Percentiles rank a stretch among this genome's conserved stretches.
Conservation (phyloP, 345 rosid species). For the Boechera retrofracta region DNA sequence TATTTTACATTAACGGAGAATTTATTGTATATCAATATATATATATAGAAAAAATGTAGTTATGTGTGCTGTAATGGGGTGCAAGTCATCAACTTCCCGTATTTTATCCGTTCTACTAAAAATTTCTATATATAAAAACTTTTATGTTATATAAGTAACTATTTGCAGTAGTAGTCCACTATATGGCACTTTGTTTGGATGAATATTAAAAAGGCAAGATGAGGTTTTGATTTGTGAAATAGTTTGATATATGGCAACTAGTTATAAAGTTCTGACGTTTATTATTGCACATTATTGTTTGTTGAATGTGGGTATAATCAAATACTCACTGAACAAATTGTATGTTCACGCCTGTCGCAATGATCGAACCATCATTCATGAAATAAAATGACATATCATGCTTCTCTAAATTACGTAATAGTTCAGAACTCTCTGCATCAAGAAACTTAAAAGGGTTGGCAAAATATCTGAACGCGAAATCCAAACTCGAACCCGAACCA, state of each 20-base stretch:
- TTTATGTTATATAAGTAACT: background rate
- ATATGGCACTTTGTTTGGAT: too few relatives aligned
- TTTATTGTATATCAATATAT: background rate
- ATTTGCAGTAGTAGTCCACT: background rate
- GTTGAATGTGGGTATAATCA: background rate
- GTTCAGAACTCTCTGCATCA: too few relatives aligned
- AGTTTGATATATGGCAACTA: background rate
- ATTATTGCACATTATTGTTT: background rate
- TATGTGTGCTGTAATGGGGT: background rate
- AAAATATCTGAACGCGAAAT: too few relatives aligned
- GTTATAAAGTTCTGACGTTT: background rate
- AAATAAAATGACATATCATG: too few relatives aligned
- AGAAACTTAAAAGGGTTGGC: too few relatives aligned
- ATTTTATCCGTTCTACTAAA: slow-evolving; percentile 11
- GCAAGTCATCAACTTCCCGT: slow-evolving; percentile 25
- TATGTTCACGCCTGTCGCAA: background rate
- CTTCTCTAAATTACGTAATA: too few relatives aligned
- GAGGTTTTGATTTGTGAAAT: background rate
- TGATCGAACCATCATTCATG: background rate
- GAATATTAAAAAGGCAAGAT: background rate
- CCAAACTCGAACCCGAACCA: too few relatives aligned
- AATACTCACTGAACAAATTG: background rate
- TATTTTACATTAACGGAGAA: background rate
- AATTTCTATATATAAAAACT: background rate
- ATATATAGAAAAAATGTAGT: background rate